Base-by-base conservation (phyloP, 1,284 basidiomycete species). In the Volvariella volvacea region DNA sequence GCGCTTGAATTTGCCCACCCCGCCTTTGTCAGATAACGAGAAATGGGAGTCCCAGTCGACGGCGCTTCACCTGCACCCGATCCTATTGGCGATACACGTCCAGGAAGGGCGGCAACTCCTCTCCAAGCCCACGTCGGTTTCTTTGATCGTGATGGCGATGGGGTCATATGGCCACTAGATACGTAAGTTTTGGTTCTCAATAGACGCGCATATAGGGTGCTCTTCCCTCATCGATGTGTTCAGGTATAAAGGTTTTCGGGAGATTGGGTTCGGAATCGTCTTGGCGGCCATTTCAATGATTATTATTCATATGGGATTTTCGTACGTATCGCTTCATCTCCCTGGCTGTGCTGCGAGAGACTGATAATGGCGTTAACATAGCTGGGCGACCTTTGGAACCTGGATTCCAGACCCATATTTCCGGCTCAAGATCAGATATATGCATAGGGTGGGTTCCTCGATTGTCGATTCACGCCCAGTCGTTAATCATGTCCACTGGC, bases 91-190 rank as follows among this genome's bases (percentile, higher is more conserved):
- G 56, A 59, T 15, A 60, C 52, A 30, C 51, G 58, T 15, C 48
- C 44, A 2, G 55, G 54, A 30, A 50, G 52, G 38, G 45, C 49
- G 25, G 64, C 65, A 51, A 63, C 67, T 2, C 62, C 58, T 6
- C 59, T 76, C 19, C 69, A 76, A 52, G 54, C 54, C 34, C 73
- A 75, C 49, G 63, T 68, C 50, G 65, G 62, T n/a, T 76, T 71
- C 59, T 76, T 74, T 48, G 73, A 75, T 57, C 52, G 51, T 16
- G 73, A 73, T 54, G 47, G 50, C 22, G 74, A 77, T 52, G 75
- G 74, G n/a, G 57, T 75, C 31, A 73, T 78, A 45, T 76, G 71
- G 70, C 74, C 74, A 2, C 51, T 43, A 15, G 73, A 78, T 53
- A 78, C 74, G 55, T 73, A 46, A 47, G 62, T 57, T 10, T 17